These are phyloP conservation scores for Aspergillus uvarum DNA, from an alignment of 2,329 filamentous ascomycete genomes.

Conservation along the genomic window DNA sequence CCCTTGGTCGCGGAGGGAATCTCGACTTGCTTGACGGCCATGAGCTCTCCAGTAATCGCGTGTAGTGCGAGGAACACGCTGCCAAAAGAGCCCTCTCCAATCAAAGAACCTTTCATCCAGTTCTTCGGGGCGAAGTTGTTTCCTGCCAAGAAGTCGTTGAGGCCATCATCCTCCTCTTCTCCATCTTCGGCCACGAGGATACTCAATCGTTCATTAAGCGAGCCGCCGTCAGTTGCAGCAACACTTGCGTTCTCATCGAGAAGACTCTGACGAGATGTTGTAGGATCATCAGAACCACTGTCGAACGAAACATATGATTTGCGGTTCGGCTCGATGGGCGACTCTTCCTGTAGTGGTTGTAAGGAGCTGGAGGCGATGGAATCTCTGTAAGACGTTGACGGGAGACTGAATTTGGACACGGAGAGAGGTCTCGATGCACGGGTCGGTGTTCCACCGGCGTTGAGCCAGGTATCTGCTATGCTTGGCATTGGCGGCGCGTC, in stretches of 20 bases:
- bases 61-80: constrained; percentile 94
- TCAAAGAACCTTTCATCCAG: constrained; percentile 98
- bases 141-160: constrained; percentile 84
- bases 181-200: constrained; percentile 86
- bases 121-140: constrained; percentile 96
- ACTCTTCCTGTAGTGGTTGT: constrained; percentile 88
- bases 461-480: constrained; percentile 91
- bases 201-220: constrained; percentile 77
- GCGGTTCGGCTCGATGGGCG: constrained; percentile 78
- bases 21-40: constrained; percentile 98
- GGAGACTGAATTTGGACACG: constrained; percentile 58
- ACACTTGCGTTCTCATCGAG: constrained; percentile 78
- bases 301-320: constrained; percentile 87
- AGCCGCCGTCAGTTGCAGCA: constrained; percentile 63
- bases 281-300: constrained; percentile 68
- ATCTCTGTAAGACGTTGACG: constrained; percentile 71
- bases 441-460: constrained; percentile 52
- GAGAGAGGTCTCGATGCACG: constrained; percentile 59
- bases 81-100: constrained; percentile 95
- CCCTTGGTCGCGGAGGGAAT: constrained; percentile 78
- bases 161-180: constrained; percentile 84
- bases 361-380: constrained; percentile 87
- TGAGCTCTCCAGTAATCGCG: constrained; percentile 91
- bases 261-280: constrained; percentile 75
- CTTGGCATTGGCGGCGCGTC: constrained; percentile 94